phyloP scores from a whole-genome alignment of 495 filamentous ascomycete genomes.

The Polyplosphaeria fusca region DNA sequence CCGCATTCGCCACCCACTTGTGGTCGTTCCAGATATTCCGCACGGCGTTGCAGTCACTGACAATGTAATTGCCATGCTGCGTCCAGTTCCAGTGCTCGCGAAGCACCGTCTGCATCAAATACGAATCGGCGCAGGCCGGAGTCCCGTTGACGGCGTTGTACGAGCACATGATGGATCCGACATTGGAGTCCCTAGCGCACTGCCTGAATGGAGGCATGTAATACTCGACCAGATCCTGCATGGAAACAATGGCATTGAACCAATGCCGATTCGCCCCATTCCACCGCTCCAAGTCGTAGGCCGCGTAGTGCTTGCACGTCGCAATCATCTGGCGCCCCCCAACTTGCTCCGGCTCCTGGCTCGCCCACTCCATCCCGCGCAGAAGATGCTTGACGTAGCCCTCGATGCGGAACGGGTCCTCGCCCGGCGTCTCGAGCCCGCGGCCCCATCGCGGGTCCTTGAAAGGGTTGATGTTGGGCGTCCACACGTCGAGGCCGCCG shows the following conservation, averaged over 20 bases:
- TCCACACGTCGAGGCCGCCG: constrained; percentile 34
- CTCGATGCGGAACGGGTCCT: constrained; percentile 4
- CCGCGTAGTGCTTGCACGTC: constrained; percentile 62
- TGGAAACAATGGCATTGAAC: constrained; percentile 54
- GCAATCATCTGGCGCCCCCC: constrained; percentile 38
- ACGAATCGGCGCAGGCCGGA: constrained; percentile 53
- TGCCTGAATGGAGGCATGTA: constrained; percentile 51
- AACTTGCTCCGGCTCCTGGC: constrained; percentile 39
- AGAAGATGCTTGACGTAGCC: constrained; percentile 9
- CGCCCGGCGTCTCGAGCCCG: constrained; percentile 41
- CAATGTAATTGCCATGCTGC: constrained; percentile 52
- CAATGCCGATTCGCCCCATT: constrained; percentile 48
- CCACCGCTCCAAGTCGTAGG: constrained; percentile 64
- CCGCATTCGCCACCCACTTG: constrained; percentile 47
- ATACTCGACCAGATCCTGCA: constrained; percentile 57
- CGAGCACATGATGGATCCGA: constrained; percentile 58
- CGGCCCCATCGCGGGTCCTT: constrained; percentile 46
- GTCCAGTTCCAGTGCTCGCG: constrained; percentile 52
- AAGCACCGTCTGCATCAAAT: constrained; percentile 56
- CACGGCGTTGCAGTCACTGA: constrained; percentile 56
- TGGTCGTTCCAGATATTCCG: constrained; percentile 56
- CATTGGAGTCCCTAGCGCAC: constrained; percentile 54
- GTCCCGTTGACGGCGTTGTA: constrained; percentile 62
- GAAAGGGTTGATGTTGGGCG: constrained; percentile 38
- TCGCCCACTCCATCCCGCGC: constrained; percentile 2